Evolutionary conservation across 2,329 filamentous ascomycete species (phyloP).

Genomic region (Stachybotrys chlorohalonatus): DNA sequence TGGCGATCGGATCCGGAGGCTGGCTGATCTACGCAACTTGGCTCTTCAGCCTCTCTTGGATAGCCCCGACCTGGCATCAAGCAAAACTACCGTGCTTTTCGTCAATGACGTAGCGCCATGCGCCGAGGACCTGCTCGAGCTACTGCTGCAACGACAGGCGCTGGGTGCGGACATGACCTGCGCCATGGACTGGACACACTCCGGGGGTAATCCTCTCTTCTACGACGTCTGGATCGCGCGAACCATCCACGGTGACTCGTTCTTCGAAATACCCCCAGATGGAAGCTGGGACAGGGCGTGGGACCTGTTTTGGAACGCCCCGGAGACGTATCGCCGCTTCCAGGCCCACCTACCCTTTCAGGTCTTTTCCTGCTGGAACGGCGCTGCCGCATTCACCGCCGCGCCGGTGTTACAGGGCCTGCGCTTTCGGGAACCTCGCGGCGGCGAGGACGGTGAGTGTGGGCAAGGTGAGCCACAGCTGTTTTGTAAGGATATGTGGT

Average conservation of each 20-base stretch:
- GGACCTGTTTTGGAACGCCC: slow-evolving; percentile 45
- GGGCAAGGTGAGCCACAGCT: slow-evolving; percentile 44
- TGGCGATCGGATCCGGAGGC: slow-evolving; percentile 33
- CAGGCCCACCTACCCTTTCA: slow-evolving; percentile 38
- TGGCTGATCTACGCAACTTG: slow-evolving; percentile 43
- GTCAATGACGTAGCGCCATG: slow-evolving; percentile 46
- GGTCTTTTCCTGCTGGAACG: slow-evolving; percentile 55
- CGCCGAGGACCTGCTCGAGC: slow-evolving; percentile 47
- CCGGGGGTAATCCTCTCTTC: slow-evolving; percentile 35
- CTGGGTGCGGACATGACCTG: slow-evolving; percentile 47
- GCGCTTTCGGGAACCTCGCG: slow-evolving; percentile 28
- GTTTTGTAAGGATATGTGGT: slow-evolving; percentile 50
- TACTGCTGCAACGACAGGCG: slow-evolving; percentile 35
- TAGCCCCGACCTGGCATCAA: slow-evolving; percentile 11
- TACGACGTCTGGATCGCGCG: slow-evolving; percentile 50
- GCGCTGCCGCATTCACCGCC: slow-evolving; percentile 38
- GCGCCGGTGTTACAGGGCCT: slow-evolving; percentile 35
- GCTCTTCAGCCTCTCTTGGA: slow-evolving; percentile 37
- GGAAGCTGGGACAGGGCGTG: slow-evolving; percentile 38
- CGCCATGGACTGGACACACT: slow-evolving; percentile 48
- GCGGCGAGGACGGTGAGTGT: slow-evolving; percentile 31
- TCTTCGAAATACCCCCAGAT: slow-evolving; percentile 42
- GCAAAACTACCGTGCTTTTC: slow-evolving; percentile 37
- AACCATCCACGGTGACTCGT: slow-evolving; percentile 41
- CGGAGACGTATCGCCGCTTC: slow-evolving; percentile 22